Evolutionary conservation across 331 rosid species (phyloP).

Genomic region (Acacia concinna): DNA sequence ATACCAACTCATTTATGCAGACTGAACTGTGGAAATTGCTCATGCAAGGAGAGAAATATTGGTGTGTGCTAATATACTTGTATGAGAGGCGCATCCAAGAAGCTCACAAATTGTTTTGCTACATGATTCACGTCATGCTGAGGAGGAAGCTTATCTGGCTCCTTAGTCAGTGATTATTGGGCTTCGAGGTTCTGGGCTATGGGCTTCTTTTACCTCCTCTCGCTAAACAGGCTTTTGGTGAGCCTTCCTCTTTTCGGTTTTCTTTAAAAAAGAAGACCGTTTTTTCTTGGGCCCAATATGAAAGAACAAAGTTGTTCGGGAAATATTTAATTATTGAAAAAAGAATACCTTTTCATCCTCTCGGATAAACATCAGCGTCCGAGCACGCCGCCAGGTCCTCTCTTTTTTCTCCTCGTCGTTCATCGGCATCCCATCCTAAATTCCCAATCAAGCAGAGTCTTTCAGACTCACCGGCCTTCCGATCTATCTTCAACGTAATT

Average conservation of each 20-base stretch:
- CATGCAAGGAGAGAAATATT: no score
- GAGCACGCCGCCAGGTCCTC: background rate
- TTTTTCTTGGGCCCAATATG: background rate
- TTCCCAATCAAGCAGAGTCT: conserved; percentile 23
- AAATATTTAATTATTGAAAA: background rate
- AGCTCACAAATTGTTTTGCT: no score
- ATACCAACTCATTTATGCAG: no score
- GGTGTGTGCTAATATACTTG: no score
- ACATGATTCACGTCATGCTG: no score
- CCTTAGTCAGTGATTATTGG: no score
- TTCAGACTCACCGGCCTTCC: conserved; percentile 57
- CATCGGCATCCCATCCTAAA: conserved; percentile 4
- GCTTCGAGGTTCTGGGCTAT: background rate
- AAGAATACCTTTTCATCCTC: background rate
- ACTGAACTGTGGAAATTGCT: no score
- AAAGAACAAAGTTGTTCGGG: no score
- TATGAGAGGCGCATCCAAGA: no score
- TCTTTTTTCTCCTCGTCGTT: background rate
- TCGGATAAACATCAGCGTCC: conserved; percentile 21
- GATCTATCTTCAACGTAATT: conserved; percentile 86
- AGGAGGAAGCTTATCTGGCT: no score
- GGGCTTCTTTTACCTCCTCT: background rate
- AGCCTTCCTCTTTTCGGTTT: background rate
- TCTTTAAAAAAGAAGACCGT: no score
- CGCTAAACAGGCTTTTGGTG: background rate